These are phyloP conservation scores for Cunninghamia lanceolata DNA, from an alignment of 75 land plant species.

Conservation along the genomic window DNA sequence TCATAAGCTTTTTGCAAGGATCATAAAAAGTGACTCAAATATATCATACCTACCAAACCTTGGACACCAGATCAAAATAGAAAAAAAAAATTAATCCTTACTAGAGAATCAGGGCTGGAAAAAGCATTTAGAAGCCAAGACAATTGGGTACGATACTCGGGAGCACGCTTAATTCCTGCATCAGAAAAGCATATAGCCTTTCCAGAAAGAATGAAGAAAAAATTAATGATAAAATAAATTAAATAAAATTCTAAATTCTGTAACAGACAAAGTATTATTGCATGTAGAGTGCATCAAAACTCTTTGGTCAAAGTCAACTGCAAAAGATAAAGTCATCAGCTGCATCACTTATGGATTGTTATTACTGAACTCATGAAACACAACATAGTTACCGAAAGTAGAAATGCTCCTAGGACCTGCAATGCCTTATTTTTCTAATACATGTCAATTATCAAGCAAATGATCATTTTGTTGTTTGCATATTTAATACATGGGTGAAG, in stretches of 20 bases:
- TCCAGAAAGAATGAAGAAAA: constrained; percentile 1
- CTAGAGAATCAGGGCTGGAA: not conserved
- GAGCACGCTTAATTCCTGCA: constrained; percentile 5
- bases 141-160: constrained; percentile 4
- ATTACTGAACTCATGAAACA: not conserved
- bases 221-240: not conserved
- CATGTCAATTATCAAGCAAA: not conserved
- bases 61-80: not conserved
- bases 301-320: not conserved
- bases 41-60: not conserved
- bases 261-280: not conserved
- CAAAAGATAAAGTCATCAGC: not conserved
- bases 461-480: not conserved
- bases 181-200: constrained; percentile 9
- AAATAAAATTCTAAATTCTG: not conserved
- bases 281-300: not conserved
- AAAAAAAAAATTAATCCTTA: not conserved
- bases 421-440: not conserved
- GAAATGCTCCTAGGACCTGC: not conserved
- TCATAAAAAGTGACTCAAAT: not conserved
- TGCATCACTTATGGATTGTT: not conserved
- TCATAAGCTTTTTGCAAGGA: not conserved
- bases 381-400: not conserved
- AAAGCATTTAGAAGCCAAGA: constrained; percentile 10
- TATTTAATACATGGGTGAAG: not conserved